Percentiles rank a stretch among this genome's conserved stretches.
phyloP scores from a whole-genome alignment of 441 rosid species.

The Bocquillonia castaneifolia region DNA sequence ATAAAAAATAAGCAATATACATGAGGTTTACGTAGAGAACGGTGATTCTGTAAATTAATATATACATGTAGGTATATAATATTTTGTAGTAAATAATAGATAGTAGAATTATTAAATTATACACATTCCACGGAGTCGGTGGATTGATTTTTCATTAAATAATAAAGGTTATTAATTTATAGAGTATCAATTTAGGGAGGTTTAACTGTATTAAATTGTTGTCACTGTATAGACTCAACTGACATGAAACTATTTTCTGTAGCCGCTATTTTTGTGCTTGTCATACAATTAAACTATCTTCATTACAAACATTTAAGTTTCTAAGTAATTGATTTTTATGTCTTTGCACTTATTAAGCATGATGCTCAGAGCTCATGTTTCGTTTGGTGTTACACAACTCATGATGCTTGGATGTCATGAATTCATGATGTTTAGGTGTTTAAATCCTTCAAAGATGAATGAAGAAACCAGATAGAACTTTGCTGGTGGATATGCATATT shows the following conservation, averaged over 20 bases:
- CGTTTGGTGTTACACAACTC: neutral
- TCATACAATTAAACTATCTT: neutral
- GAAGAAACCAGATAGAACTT: neutral
- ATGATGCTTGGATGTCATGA: neutral
- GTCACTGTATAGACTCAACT: neutral
- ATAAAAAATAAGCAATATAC: no score
- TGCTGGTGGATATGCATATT: neutral
- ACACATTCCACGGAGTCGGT: no score
- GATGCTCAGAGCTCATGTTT: neutral
- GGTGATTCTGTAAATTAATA: no score
- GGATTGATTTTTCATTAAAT: no score
- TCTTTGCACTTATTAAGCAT: neutral
- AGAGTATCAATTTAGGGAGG: no score
- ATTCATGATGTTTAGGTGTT: neutral
- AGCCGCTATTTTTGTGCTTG: neutral
- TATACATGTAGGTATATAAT: no score
- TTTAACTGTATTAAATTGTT: neutral
- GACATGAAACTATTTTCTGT: neutral
- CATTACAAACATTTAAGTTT: neutral
- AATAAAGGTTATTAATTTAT: no score
- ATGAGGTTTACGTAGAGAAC: no score
- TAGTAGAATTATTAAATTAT: no score
- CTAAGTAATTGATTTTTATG: neutral
- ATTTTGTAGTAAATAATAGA: no score
- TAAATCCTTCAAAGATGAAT: neutral